Base-by-base conservation (phyloP, 2,329 filamentous ascomycete species). In the Paecilomyces niveus region DNA sequence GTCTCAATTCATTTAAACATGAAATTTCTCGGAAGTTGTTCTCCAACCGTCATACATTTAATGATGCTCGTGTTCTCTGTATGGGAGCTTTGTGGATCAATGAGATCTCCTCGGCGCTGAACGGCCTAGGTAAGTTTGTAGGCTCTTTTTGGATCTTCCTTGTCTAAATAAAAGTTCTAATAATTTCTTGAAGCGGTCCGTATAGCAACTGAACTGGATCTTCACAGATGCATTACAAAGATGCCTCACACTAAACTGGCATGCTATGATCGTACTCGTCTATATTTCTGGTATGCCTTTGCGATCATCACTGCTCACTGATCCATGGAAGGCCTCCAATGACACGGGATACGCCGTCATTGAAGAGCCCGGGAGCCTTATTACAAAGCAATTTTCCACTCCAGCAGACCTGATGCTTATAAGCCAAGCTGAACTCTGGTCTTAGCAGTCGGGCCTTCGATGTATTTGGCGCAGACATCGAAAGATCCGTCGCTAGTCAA, bases 251-350 rank as follows among this genome's bases (percentile, higher is more conserved):
- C 65, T 15, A 68, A 75, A 53, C 58, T 62, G 32, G 56, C 62
- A n/a, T 63, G 64, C 57, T 72, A 74, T 57, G 60, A 72, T 49
- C 69, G 72, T 7, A 71, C 72, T 1, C 62, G 73, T n/a, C 62
- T 76, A 21, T 76, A 73, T 62, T 74, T 55, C 66, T 75, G n/a
- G 70, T 76, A 7, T 76, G 71, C 55, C 61, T 75, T 3, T 75
- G 72, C 58, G 74, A 76, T 59, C 74, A 76, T 59, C 74, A 76
- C 52, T 74, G 69, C 61, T 71, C 67, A 21, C 66, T 76, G 10
- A 65, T 67, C 7, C 74, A 72, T 50, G 72, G 73, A 7, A 61
- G 73, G 51, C 73, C 73, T 7, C 73, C 73, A 5, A 67, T 76
- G 64, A 74, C 72, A 29, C 62, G 68, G 39, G 68, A 73, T 45